Evolutionary conservation across 768 basidiomycete genomes (phyloP), one percentile per base, ranked within the genome.

Genomic region (Phaffia australis): DNA sequence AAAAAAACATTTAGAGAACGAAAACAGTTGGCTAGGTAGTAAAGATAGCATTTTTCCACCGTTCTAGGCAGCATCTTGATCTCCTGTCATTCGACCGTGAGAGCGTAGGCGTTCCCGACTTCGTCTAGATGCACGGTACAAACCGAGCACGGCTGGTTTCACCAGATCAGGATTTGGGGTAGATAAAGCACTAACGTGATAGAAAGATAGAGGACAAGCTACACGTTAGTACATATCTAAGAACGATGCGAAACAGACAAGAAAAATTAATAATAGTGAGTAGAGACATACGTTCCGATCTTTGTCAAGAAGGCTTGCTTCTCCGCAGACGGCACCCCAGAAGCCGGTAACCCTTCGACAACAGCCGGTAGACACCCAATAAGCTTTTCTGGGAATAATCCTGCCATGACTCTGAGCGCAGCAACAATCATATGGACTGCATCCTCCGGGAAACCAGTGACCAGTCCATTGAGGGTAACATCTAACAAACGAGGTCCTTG

Each of bases 401-500:
- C 76, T 30, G 85, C 80, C 60, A 91, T 75, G 16, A 82, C 80
- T 19, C 88, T 83, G 75, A 94, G 83, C 69, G 97, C 85, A 2
- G 86, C 83, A 64, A 89, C 83, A 55, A 93, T 85, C 47, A 79
- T 74, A 11, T 87, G 81, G 7, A 84, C 80, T 3, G 85, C 82
- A 66, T 97, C 94, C 73, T 90, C 90, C 3, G 89, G 89, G 75
- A 93, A 98, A 69, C 87, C 86, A 25, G 87, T 85, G 4, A 89
- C 84, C 30, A 97, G 79, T 3, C 95, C 94, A 23, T 81, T 77
- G 61, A 98, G 78, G 32, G 91, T 75, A 69, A 83, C 83, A 18
- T 81, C 81, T 19, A 88, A 74, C 19, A 98, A 80, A 71, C 83
- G 82, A 63, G 82, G 81, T 3, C 91, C 90, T 74, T 88, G 84